These are phyloP conservation scores for Cupressus sempervirens DNA, from an alignment of 75 land plant genomes.

Conservation along the genomic window DNA sequence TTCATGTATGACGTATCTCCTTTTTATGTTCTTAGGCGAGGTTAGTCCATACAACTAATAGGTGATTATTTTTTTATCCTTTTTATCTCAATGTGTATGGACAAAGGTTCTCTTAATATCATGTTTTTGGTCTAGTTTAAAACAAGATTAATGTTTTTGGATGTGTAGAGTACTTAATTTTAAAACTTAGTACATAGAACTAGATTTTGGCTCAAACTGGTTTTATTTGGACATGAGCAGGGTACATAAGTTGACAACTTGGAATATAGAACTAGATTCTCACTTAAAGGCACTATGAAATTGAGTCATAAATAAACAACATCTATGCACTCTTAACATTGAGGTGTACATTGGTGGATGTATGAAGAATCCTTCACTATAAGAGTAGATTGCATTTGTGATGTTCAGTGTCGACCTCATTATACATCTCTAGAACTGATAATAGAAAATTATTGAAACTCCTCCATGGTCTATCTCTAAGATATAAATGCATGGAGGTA, in stretches of 20 bases:
- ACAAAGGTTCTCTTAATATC: no score
- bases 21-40: no score
- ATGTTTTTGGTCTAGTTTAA: no score
- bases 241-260: neutral
- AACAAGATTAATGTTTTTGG: neutral
- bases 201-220: neutral
- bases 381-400: neutral
- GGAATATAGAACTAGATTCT: neutral
- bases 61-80: no score
- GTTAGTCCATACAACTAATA: no score
- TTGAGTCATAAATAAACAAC: neutral
- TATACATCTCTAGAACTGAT: neutral
- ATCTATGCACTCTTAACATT: neutral
- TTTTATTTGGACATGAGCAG: neutral
- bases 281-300: neutral
- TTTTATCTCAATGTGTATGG: no score
- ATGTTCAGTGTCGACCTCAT: no score
- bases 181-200: neutral
- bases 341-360: neutral
- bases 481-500: no score
- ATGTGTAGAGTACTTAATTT: no score
- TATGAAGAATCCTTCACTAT: neutral
- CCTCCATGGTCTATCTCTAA: neutral
- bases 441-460: neutral
- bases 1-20: no score